Conservation (phyloP, 139 green algal genomes). For the Chlorella sp. region DNA sequence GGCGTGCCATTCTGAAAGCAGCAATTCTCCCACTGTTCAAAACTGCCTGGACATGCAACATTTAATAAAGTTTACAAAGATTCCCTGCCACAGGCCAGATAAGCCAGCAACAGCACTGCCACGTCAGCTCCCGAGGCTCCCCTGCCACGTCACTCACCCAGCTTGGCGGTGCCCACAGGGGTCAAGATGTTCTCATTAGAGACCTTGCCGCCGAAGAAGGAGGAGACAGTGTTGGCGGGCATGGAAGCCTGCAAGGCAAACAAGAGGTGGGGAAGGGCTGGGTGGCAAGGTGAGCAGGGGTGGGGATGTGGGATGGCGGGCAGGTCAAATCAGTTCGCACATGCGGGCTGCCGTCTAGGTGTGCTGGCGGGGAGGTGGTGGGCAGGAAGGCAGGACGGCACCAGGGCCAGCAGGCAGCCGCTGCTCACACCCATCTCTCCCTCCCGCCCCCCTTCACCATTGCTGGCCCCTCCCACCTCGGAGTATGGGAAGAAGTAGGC, state of each 20-base stretch:
- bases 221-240: not conserved
- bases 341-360: too few species aligned
- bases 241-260: not conserved
- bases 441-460: not conserved
- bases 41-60: too few species aligned
- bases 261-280: not conserved
- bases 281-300: not conserved
- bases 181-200: not conserved
- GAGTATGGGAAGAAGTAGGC: slow-evolving; percentile 12
- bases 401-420: too few species aligned
- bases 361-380: not conserved
- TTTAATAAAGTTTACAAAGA: too few species aligned
- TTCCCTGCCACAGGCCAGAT: too few species aligned
- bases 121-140: too few species aligned
- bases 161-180: not conserved
- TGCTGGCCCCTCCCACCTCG: not conserved
- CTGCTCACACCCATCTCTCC: too few species aligned
- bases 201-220: slow-evolving; percentile 4
- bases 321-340: too few species aligned
- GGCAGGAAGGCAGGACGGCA: not conserved
- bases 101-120: too few species aligned
- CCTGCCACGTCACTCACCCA: not conserved
- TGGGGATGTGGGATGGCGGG: not conserved
- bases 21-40: too few species aligned
- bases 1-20: too few species aligned